Conservation (phyloP, 805 yeast genomes). For the Metschnikowia koreensis region DNA sequence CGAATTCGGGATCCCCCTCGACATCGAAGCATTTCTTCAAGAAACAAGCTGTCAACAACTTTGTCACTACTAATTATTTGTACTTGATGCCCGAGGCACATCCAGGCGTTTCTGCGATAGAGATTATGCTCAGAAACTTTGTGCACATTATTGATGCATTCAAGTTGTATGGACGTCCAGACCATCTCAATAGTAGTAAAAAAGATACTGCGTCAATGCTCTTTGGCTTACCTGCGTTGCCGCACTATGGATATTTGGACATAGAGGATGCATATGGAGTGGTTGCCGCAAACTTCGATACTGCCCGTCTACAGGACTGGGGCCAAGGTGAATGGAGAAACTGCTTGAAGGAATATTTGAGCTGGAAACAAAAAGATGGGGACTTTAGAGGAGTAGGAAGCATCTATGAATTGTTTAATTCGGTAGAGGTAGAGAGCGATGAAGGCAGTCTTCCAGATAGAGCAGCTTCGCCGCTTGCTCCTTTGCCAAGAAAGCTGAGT, state of each 20-base stretch:
- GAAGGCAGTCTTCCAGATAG: constrained; percentile 4
- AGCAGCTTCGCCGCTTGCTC: constrained; percentile 7
- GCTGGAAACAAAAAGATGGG: constrained; percentile 16
- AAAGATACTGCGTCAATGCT: constrained; percentile 61
- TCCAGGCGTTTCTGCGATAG: constrained; percentile 68
- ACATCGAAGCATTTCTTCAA: constrained; percentile 23
- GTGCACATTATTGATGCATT: constrained; percentile 71
- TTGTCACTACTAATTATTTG: constrained; percentile 39
- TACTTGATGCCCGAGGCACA: constrained; percentile 74
- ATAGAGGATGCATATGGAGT: constrained; percentile 24
- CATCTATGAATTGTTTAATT: constrained; percentile 31
- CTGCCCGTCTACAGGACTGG: constrained; percentile 27
- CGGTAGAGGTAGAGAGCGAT: constrained; percentile 18
- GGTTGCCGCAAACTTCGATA: constrained; percentile 19
- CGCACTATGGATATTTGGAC: constrained; percentile 58
- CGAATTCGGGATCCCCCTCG: constrained; percentile 6
- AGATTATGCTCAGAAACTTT: constrained; percentile 67
- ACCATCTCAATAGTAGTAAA: constrained; percentile 71
- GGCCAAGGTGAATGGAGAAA: constrained; percentile 27
- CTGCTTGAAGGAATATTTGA: constrained; percentile 22
- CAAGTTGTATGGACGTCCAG: constrained; percentile 72
- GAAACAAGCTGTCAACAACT: constrained; percentile 26
- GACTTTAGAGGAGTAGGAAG: constrained; percentile 38
- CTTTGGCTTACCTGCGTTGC: constrained; percentile 74
- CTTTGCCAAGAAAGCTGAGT: neutral